Conservation (phyloP, 208 protist genomes). For the Leishmania major region DNA sequence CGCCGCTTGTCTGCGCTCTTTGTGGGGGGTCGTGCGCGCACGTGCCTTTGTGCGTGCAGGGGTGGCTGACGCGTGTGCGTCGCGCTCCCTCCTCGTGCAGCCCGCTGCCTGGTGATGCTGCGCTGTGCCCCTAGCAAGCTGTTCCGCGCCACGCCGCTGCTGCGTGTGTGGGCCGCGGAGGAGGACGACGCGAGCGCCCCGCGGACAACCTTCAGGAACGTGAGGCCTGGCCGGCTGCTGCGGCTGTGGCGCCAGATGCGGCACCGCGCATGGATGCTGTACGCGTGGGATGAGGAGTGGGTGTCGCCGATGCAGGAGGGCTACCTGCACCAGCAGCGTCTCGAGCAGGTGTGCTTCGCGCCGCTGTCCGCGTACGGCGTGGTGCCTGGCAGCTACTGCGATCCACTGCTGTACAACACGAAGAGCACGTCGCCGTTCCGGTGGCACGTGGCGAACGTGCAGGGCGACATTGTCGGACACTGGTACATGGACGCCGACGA, state of each 20-base stretch:
- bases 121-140: conserved; percentile 29
- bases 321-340: conserved; percentile 86
- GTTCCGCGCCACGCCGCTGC: conserved; percentile 57
- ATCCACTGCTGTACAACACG: conserved; percentile 91
- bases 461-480: conserved; percentile 87
- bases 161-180: conserved; percentile 88
- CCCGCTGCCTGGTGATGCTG: conserved; percentile 32
- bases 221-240: conserved; percentile 80
- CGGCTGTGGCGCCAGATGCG: conserved; percentile 88
- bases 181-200: conserved; percentile 82
- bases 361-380: conserved; percentile 89
- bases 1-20: too few relatives aligned
- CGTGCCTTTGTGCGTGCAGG: too few relatives aligned
- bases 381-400: conserved; percentile 90
- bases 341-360: conserved; percentile 90
- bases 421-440: conserved; percentile 91
- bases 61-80: too few relatives aligned
- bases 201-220: conserved; percentile 90
- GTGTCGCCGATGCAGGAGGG: conserved; percentile 71
- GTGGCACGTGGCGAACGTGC: conserved; percentile 84
- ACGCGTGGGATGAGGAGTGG: conserved; percentile 91
- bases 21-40: too few relatives aligned
- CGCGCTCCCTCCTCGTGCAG: too few relatives aligned
- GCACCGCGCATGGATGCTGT: conserved; percentile 82
- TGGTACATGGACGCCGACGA: conserved; percentile 93